Percentiles rank a stretch among this genome's conserved stretches.
Conservation (phyloP, 805 yeast species). For the Kurtzmaniella fragi region DNA sequence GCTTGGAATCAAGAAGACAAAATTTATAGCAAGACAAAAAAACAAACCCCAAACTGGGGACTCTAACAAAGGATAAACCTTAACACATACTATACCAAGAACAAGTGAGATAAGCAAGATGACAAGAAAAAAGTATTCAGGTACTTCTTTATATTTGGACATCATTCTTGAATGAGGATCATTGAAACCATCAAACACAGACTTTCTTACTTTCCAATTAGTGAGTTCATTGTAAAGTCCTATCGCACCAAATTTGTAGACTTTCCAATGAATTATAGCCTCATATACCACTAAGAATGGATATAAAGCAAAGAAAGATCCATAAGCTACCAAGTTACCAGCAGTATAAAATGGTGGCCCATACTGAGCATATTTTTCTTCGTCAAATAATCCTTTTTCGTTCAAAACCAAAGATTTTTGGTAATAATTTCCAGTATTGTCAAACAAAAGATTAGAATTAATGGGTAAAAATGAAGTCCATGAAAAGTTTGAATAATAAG, state of each 20-base stretch:
- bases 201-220: no score
- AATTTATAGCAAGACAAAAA: constrained; percentile 15
- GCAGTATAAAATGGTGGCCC: constrained; percentile 30
- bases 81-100: constrained; percentile 35
- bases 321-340: constrained; percentile 21
- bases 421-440: constrained; percentile 43
- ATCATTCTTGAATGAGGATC: constrained; percentile 59
- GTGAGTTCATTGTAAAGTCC: no score
- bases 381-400: constrained; percentile 23
- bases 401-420: constrained; percentile 39
- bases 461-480: constrained; percentile 26
- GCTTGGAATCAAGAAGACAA: constrained; percentile 17
- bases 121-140: constrained; percentile 7
- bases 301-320: constrained; percentile 22
- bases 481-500: constrained; percentile 15
- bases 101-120: constrained; percentile 5
- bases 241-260: no score
- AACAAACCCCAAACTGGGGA: constrained; percentile 20
- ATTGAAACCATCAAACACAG: constrained; percentile 1
- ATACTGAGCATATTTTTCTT: constrained; percentile 13
- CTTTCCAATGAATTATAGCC: constrained; percentile 2
- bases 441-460: constrained; percentile 40
- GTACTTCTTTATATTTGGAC: constrained; percentile 30
- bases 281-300: constrained; percentile 15
- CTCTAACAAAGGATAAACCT: constrained; percentile 39